Evolutionary conservation across 768 basidiomycete genomes (phyloP).

Genomic region (Tulasnella sp.): DNA sequence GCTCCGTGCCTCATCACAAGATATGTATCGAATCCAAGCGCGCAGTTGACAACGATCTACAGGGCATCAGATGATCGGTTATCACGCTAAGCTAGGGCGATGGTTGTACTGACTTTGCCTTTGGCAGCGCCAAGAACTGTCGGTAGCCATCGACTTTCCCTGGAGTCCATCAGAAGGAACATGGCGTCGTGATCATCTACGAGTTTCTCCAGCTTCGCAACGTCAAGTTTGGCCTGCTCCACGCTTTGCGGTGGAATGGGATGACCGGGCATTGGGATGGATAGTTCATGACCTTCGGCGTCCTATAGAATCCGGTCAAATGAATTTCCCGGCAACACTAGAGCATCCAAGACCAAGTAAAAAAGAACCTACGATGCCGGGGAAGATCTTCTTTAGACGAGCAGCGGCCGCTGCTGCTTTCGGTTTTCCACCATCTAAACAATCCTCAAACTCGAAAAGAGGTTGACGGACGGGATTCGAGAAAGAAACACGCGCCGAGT

Average conservation of each 20-base stretch:
- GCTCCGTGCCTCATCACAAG: slow-evolving; percentile 95
- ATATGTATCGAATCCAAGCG: slow-evolving; percentile 90
- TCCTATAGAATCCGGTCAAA: slow-evolving; percentile 40
- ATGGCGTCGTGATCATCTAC: slow-evolving; percentile 81
- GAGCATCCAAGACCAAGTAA: neutral
- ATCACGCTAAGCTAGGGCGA: neutral
- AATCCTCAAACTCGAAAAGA: slow-evolving; percentile 91
- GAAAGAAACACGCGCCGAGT: slow-evolving; percentile 85
- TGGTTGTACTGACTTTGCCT: slow-evolving; percentile 51
- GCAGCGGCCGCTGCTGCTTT: slow-evolving; percentile 90
- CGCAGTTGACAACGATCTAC: slow-evolving; percentile 87
- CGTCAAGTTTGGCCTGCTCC: slow-evolving; percentile 52
- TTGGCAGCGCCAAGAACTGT: slow-evolving; percentile 78
- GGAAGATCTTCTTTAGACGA: slow-evolving; percentile 76
- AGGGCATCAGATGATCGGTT: neutral
- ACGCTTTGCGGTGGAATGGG: slow-evolving; percentile 50
- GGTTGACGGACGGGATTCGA: slow-evolving; percentile 98
- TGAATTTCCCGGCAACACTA: neutral
- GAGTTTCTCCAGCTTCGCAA: slow-evolving; percentile 61
- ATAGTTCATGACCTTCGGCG: slow-evolving; percentile 62
- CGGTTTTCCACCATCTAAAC: slow-evolving; percentile 81
- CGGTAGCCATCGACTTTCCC: slow-evolving; percentile 94
- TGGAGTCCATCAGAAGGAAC: slow-evolving; percentile 95
- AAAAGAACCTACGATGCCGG: slow-evolving; percentile 63
- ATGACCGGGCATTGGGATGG: slow-evolving; percentile 97